Conservation (phyloP, 306 rosid genomes). For the Inga laurina region DNA sequence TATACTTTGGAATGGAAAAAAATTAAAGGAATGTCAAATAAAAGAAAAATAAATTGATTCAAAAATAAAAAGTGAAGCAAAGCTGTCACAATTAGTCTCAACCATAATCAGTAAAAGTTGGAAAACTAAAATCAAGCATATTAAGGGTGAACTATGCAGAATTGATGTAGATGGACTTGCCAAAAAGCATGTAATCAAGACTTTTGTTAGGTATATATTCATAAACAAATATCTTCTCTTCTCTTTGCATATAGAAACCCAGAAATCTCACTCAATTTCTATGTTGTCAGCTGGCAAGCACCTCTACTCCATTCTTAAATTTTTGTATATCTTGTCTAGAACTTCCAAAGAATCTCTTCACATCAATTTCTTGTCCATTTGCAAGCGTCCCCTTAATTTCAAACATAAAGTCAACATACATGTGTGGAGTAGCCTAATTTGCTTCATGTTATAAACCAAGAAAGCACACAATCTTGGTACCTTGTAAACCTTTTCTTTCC, state of each 20-base stretch:
- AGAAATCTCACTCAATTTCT: constrained; percentile 51
- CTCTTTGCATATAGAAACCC: constrained; percentile 57
- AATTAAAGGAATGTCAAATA: background rate
- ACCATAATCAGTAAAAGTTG: background rate
- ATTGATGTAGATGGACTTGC: constrained; percentile 22
- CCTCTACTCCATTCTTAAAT: constrained; percentile 55
- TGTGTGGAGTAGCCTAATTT: background rate
- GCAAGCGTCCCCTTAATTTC: constrained; percentile 48
- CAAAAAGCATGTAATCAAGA: constrained; percentile 45
- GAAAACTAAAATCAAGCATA: background rate
- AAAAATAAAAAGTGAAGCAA: background rate
- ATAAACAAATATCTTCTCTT: constrained; percentile 59
- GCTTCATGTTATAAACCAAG: background rate
- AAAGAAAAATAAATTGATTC: background rate
- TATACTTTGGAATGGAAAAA: too few species aligned
- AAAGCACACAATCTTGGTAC: constrained; percentile 23
- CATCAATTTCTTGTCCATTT: constrained; percentile 49
- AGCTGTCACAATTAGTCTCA: background rate
- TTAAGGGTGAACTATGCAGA: background rate
- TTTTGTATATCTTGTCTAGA: constrained; percentile 38
- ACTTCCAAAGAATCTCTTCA: constrained; percentile 53
- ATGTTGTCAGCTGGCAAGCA: constrained; percentile 58
- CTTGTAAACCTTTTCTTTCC: constrained; percentile 60
- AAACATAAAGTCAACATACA: background rate
- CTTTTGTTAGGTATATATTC: constrained; percentile 54